Conservation (phyloP, 352 stramenopile species). For the Phytopythium mirpurense region DNA sequence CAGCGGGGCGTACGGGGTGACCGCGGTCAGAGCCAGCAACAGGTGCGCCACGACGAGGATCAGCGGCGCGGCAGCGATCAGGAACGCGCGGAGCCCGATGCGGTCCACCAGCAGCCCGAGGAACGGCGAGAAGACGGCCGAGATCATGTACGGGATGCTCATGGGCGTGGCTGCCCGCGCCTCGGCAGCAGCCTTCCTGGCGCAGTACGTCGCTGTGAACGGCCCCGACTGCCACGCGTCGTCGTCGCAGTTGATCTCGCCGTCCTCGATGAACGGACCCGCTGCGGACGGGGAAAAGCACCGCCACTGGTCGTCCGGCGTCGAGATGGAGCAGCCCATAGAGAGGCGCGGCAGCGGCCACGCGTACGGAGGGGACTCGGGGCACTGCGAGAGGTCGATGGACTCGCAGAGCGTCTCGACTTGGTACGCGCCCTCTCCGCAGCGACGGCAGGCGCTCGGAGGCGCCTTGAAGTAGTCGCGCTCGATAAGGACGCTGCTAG, state of each 20-base stretch:
- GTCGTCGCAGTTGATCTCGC: slow-evolving; percentile 74
- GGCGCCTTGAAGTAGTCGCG: slow-evolving; percentile 83
- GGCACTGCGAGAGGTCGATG: slow-evolving; percentile 38
- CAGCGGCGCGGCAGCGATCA: slow-evolving; percentile 71
- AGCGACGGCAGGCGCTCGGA: slow-evolving; percentile 38
- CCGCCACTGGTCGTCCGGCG: slow-evolving; percentile 48
- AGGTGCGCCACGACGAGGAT: slow-evolving; percentile 81
- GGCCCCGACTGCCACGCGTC: slow-evolving; percentile 60
- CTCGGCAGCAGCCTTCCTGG: slow-evolving; percentile 52
- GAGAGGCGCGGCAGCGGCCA: slow-evolving; percentile 70
- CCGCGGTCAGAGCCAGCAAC: slow-evolving; percentile 67
- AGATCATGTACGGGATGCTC: slow-evolving; percentile 93
- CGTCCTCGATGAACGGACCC: slow-evolving; percentile 52
- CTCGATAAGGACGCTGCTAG: slow-evolving; percentile 89
- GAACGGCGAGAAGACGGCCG: slow-evolving; percentile 84
- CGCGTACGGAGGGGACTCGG: slow-evolving; percentile 60
- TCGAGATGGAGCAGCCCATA: slow-evolving; percentile 61
- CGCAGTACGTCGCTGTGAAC: slow-evolving; percentile 54
- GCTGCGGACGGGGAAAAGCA: slow-evolving; percentile 26
- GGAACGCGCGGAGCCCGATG: slow-evolving; percentile 75
- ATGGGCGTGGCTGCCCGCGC: slow-evolving; percentile 80
- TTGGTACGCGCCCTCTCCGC: slow-evolving; percentile 52
- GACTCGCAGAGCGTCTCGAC: slow-evolving; percentile 39
- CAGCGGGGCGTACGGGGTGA: slow-evolving; percentile 79
- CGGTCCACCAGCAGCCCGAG: slow-evolving; percentile 89